A percentile compares a stretch with the other conserved stretches of the same genome.
phyloP scores from a whole-genome alignment of 495 filamentous ascomycete species.

The Neurospora tetraspora region DNA sequence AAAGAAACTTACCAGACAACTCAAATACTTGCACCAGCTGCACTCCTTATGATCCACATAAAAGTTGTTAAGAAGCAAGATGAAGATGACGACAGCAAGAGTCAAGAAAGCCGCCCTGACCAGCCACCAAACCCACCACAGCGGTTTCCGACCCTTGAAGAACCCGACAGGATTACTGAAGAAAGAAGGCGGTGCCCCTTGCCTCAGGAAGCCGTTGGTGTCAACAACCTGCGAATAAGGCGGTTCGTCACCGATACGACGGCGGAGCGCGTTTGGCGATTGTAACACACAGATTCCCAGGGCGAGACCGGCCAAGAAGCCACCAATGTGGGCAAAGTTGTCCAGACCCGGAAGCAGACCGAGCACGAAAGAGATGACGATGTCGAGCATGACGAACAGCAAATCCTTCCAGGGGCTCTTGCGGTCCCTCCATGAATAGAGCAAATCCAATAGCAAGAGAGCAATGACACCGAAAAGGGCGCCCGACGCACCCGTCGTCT shows the following conservation, averaged over 20 bases:
- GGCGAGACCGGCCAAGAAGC: conserved; percentile 84
- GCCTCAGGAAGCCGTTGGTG: conserved; percentile 24
- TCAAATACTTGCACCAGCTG: conserved; percentile 87
- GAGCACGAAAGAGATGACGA: conserved; percentile 82
- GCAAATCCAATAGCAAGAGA: conserved; percentile 73
- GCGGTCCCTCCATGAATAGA: conserved; percentile 83
- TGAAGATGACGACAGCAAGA: conserved; percentile 67
- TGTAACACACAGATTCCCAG: conserved; percentile 79
- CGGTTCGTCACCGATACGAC: conserved; percentile 61
- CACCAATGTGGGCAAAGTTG: conserved; percentile 96
- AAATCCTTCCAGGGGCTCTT: conserved; percentile 67
- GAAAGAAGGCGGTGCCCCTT: conserved; percentile 45
- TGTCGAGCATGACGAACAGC: conserved; percentile 71
- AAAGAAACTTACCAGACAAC: conserved; percentile 66
- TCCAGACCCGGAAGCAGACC: conserved; percentile 88
- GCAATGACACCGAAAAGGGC: conserved; percentile 86
- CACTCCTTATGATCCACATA: conserved; percentile 70
- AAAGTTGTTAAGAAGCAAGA: conserved; percentile 80
- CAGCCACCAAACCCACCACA: conserved; percentile 98
- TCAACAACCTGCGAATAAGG: conserved; percentile 32
- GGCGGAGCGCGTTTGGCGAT: conserved; percentile 70
- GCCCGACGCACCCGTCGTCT: conserved; percentile 82
- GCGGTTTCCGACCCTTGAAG: conserved; percentile 80
- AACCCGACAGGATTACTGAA: conserved; percentile 63
- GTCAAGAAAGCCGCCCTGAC: conserved; percentile 72